A percentile compares a stretch with the other conserved stretches of the same genome.
Conservation (phyloP, 345 rosid genomes). For the Corchorus capsularis region DNA sequence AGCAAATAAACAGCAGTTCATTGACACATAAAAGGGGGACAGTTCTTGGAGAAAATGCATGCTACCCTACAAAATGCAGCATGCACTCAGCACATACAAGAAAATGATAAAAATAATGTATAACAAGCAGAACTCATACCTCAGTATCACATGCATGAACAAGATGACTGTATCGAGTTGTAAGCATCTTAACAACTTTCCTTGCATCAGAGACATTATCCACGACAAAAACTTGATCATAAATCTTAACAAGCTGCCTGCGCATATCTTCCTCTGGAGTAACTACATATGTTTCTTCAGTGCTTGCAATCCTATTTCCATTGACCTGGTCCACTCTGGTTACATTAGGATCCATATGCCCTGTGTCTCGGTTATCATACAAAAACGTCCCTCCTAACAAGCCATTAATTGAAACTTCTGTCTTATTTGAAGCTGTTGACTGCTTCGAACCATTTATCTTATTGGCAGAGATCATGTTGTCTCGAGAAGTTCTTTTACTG, state of each 20-base stretch:
- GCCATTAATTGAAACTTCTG: background rate
- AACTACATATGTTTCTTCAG: conserved; percentile 19
- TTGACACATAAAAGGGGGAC: background rate
- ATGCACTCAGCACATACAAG: background rate
- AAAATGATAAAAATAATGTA: conserved; percentile 18
- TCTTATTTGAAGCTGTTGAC: conserved; percentile 18
- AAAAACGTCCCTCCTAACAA: background rate
- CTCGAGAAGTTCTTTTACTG: conserved; percentile 14
- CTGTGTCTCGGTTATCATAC: conserved; percentile 15
- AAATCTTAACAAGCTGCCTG: conserved; percentile 53
- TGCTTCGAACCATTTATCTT: conserved; percentile 28
- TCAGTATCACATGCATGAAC: conserved; percentile 95
- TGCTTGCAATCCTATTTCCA: conserved; percentile 23
- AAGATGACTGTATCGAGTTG: conserved; percentile 54
- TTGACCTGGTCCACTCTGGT: conserved; percentile 12
- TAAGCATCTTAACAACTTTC: conserved; percentile 57
- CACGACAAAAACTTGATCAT: conserved; percentile 65
- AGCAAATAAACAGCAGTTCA: conserved; percentile 25
- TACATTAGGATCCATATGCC: conserved; percentile 10
- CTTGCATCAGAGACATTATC: conserved; percentile 59
- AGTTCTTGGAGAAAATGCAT: conserved; percentile 4
- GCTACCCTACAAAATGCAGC: conserved; percentile 17
- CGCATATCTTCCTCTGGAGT: conserved; percentile 23
- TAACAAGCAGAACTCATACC: conserved; percentile 39
- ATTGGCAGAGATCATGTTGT: conserved; percentile 14